Evolutionary conservation across 1,139 yeast genomes (phyloP).

Genomic region (Scheffersomyces cryptocercus): DNA sequence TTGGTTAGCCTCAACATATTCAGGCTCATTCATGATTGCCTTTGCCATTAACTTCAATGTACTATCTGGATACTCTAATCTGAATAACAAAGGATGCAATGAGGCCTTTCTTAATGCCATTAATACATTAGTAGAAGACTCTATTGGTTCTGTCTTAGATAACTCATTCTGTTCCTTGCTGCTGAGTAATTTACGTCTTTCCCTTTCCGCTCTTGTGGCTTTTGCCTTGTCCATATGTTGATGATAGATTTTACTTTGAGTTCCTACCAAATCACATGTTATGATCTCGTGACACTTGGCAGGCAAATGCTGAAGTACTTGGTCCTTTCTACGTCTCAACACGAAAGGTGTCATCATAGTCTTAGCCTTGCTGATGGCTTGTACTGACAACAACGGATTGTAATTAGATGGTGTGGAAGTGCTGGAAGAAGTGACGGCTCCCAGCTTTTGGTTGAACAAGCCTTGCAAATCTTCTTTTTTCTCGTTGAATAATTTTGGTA

Average conservation of each 20-base stretch:
- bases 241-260: constrained; percentile 64
- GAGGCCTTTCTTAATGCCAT: constrained; percentile 77
- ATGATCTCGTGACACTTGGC: constrained; percentile 64
- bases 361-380: constrained; percentile 90
- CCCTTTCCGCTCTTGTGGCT: constrained; percentile 50
- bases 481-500: constrained; percentile 79
- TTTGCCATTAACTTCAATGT: constrained; percentile 66
- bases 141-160: constrained; percentile 34
- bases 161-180: constrained; percentile 38
- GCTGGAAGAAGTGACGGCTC: constrained; percentile 38
- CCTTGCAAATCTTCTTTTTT: constrained; percentile 81
- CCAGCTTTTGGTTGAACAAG: constrained; percentile 81
- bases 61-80: constrained; percentile 59
- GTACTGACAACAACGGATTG: constrained; percentile 83
- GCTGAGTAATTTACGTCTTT: constrained; percentile 44
- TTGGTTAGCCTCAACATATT: constrained; percentile 72
- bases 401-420: constrained; percentile 31
- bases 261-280: constrained; percentile 60
- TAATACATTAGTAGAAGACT: constrained; percentile 54
- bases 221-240: constrained; percentile 51
- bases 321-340: constrained; percentile 85
- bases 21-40: constrained; percentile 77
- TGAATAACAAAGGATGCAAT: constrained; percentile 70
- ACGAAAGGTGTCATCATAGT: constrained; percentile 99
- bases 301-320: constrained; percentile 88